These are phyloP conservation scores for Spatholobus suberectus DNA, from an alignment of 306 rosid species.

Conservation along the genomic window DNA sequence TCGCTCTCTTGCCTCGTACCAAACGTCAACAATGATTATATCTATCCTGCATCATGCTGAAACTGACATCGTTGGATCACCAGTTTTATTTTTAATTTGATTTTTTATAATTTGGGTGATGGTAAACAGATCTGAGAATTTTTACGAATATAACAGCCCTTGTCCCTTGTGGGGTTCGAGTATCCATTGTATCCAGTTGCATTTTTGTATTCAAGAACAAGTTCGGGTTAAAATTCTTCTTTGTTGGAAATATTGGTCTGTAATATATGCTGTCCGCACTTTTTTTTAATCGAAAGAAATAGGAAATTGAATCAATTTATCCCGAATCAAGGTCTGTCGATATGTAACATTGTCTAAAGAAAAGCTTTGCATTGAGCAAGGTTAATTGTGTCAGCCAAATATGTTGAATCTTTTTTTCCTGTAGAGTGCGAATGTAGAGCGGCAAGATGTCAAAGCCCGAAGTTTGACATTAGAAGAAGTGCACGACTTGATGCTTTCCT, in stretches of 20 bases:
- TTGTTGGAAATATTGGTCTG: slow-evolving; percentile 45
- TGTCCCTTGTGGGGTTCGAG: slow-evolving; percentile 44
- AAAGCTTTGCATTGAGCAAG: slow-evolving; percentile 18
- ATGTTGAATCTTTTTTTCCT: not conserved
- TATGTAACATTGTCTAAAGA: not conserved
- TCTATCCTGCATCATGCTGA: slow-evolving; percentile 35
- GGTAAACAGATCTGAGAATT: slow-evolving; percentile 32
- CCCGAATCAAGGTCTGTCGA: not conserved
- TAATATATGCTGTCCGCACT: slow-evolving; percentile 28
- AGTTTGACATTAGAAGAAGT: not conserved
- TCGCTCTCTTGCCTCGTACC: slow-evolving; percentile 69
- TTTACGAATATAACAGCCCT: slow-evolving; percentile 36
- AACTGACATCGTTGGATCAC: slow-evolving; percentile 32
- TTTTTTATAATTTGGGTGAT: slow-evolving; percentile 25
- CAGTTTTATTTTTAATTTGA: slow-evolving; percentile 1
- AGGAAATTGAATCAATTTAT: slow-evolving; percentile 34
- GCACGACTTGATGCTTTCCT: not conserved
- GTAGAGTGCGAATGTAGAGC: not conserved
- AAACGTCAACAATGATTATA: slow-evolving; percentile 65
- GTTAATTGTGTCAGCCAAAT: slow-evolving; percentile 10
- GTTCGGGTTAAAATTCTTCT: slow-evolving; percentile 19
- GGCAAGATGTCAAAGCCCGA: not conserved
- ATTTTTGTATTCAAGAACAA: slow-evolving; percentile 42
- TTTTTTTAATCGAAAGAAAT: slow-evolving; percentile 11
- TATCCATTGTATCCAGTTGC: slow-evolving; percentile 37